phyloP scores from a whole-genome alignment of 73 alveolate species.

The Symbiodinium natans region DNA sequence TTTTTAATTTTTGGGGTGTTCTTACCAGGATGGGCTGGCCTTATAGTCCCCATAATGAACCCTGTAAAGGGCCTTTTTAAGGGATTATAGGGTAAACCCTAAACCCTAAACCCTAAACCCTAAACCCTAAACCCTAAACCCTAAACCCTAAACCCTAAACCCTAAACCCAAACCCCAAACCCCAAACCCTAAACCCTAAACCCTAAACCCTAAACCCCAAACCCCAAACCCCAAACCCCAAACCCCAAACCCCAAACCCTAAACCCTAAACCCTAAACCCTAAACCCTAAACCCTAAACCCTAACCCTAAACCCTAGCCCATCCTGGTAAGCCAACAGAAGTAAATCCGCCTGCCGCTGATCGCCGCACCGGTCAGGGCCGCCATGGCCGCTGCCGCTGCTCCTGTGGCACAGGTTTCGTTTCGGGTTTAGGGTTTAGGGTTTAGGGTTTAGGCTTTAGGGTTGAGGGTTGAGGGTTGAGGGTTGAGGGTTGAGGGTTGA shows the following conservation, averaged over 20 bases:
- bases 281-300: no score
- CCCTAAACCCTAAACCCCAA: background rate
- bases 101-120: background rate
- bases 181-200: background rate
- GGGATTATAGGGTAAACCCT: background rate
- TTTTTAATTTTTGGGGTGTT: no score
- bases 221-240: background rate
- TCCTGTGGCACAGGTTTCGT: background rate
- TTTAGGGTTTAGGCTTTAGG: background rate
- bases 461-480: no score
- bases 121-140: background rate
- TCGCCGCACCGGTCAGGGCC: constrained; percentile 8
- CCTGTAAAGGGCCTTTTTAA: no score
- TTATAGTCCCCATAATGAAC: no score
- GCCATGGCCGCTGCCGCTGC: constrained; percentile 80
- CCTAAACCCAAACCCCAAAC: background rate
- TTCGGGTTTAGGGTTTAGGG: background rate
- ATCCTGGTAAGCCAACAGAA: no score
- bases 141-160: background rate
- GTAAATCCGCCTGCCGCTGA: constrained; percentile 24
- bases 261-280: no score
- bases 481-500: no score
- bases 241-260: background rate
- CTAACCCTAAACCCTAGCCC: no score
- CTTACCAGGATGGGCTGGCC: no score